Evolutionary conservation across 2,329 filamentous ascomycete species (phyloP).

Genomic region (Fonsecaea pugnacius): DNA sequence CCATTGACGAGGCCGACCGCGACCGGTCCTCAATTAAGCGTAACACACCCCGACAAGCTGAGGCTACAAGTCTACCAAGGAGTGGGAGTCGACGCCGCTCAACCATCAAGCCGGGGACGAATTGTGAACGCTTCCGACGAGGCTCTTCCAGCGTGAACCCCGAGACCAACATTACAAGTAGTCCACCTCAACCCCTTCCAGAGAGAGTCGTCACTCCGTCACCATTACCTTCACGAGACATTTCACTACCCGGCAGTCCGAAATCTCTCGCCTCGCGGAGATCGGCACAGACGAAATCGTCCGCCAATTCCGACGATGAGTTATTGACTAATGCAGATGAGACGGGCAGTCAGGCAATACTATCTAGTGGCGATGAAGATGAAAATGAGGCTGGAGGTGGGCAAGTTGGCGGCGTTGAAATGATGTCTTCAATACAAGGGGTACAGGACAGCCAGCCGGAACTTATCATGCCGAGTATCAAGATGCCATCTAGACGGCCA

Average conservation of each 20-base stretch:
- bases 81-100: slow-evolving; percentile 37
- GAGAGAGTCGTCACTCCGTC: slow-evolving; percentile 37
- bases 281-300: slow-evolving; percentile 62
- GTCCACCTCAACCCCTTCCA: slow-evolving; percentile 33
- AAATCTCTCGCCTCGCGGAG: slow-evolving; percentile 41
- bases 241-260: slow-evolving; percentile 61
- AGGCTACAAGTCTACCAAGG: slow-evolving; percentile 36
- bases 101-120: slow-evolving; percentile 35
- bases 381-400: slow-evolving; percentile 38
- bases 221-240: slow-evolving; percentile 43
- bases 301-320: slow-evolving; percentile 63
- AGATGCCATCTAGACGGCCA: slow-evolving; percentile 83
- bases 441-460: slow-evolving; percentile 60
- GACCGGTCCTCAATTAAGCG: slow-evolving; percentile 28
- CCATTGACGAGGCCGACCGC: slow-evolving; percentile 42
- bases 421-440: slow-evolving; percentile 33
- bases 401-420: neutral
- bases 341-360: slow-evolving; percentile 58
- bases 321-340: slow-evolving; percentile 57
- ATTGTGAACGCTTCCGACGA: slow-evolving; percentile 28
- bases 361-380: slow-evolving; percentile 61
- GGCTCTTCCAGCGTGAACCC: slow-evolving; percentile 20
- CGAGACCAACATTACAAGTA: slow-evolving; percentile 32
- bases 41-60: slow-evolving; percentile 37
- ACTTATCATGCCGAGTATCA: slow-evolving; percentile 96